Base-by-base conservation (phyloP, 1,284 basidiomycete genomes). In the Phaffia rhodozyma region DNA sequence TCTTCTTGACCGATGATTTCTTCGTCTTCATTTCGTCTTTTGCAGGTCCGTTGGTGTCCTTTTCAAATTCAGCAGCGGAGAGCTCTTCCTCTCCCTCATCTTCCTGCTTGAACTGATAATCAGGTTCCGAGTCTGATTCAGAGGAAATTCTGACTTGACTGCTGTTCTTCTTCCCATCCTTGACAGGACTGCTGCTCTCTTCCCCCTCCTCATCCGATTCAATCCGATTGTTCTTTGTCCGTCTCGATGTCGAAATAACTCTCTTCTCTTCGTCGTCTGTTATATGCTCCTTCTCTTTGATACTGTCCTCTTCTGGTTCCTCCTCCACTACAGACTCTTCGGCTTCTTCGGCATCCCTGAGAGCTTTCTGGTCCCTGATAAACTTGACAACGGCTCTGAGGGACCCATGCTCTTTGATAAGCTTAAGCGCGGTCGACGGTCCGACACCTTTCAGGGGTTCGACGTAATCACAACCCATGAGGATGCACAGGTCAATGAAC, bases 401-500 rank as follows among this genome's bases (percentile, higher is more conserved):
- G 5, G 81, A 81, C n/a, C 85, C 85, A 70, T 91, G 80, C 71
- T 98, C 94, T 67, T 87, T 80, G 63, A 98, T 83, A 29, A 97
- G 82, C 76, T 97, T 99, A 62, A 97, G 79, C 1, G 94, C 96
- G 3, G 87, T 93, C 75, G 97, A 82, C 73, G 75, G 76, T 67
- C 76, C 76, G 54, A 83, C 75, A n/a, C 81, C 81, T 69, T 79
- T 80, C 66, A 81, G 76, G 18, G 80, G 80, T 66, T 83, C 81
- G 68, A 98, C 84, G 75, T 99, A 99, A 75, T 99, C 96, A 70
- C 96, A 99, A 2, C 96, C 96, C 54, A 97, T 85, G 9, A 99
- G 81, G 67, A 99, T 89, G 75, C 96, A 99, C 2, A 99, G 81
- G 69, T 99, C 96, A 71, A 92, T 90, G 73, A 99, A 99, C 87